phyloP scores from a whole-genome alignment of 768 basidiomycete genomes.

The Favolaschia claudopus region DNA sequence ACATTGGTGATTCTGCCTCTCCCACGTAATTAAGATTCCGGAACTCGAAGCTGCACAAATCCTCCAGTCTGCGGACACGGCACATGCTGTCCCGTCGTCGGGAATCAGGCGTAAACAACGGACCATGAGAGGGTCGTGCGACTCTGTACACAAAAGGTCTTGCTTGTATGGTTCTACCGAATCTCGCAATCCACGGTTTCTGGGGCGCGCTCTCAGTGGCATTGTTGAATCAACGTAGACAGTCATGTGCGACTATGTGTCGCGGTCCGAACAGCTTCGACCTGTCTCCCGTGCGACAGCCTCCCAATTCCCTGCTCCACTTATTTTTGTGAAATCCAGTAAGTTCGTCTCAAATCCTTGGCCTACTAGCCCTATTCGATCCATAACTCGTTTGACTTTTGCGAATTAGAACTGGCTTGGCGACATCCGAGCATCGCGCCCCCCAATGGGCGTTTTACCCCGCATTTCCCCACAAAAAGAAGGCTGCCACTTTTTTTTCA shows the following conservation, averaged over 20 bases:
- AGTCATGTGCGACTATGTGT: constrained; percentile 15
- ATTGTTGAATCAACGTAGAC: constrained; percentile 7
- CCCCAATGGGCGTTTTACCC: constrained; percentile 20
- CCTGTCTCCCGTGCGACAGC: constrained; percentile 21
- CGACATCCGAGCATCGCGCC: constrained; percentile 7
- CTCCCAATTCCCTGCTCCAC: neutral
- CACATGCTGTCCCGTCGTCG: constrained; percentile 18
- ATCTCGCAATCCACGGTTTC: constrained; percentile 14
- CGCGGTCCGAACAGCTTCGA: constrained; percentile 15
- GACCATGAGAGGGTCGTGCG: constrained; percentile 16
- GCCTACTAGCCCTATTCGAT: neutral
- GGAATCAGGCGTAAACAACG: neutral
- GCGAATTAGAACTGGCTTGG: neutral
- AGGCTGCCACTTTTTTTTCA: neutral
- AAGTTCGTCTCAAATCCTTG: neutral
- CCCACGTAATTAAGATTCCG: no score
- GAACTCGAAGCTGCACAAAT: no score
- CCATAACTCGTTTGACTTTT: neutral
- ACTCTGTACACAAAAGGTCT: constrained; percentile 8
- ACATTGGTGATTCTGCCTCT: no score
- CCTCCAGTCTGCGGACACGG: constrained; percentile 12
- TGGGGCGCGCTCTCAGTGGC: neutral
- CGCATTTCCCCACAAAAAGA: constrained; percentile 26
- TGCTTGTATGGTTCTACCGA: constrained; percentile 20
- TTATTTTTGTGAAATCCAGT: neutral